Conservation (phyloP, 148 eudicot species). For the Amaranthus palmeri region DNA sequence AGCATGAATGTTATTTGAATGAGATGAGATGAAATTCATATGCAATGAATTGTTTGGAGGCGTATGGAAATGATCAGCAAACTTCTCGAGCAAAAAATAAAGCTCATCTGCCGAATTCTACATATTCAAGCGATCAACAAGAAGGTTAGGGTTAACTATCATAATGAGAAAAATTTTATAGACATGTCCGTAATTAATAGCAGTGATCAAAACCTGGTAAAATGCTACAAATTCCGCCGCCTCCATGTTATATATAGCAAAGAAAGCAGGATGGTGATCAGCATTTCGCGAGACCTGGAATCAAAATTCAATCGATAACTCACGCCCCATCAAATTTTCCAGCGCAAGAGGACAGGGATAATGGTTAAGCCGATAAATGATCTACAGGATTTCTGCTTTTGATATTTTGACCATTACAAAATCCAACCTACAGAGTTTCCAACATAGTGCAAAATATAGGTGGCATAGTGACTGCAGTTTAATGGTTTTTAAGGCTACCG, state of each 20-base stretch:
- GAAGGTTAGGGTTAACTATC: not conserved
- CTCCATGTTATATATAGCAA: slow-evolving; percentile 98
- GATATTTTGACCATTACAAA: not conserved
- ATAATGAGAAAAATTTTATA: not conserved
- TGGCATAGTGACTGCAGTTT: too few species aligned
- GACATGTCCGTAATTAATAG: not conserved
- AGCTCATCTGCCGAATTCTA: slow-evolving; percentile 92
- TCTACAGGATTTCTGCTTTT: not conserved
- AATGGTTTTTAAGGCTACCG: too few species aligned
- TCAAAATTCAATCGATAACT: slow-evolving; percentile 18
- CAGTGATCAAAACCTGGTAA: slow-evolving; percentile 62
- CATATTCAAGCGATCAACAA: slow-evolving; percentile 6
- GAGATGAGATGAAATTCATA: slow-evolving; percentile 81
- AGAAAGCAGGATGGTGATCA: slow-evolving; percentile 87
- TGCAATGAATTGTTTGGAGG: slow-evolving; percentile 57
- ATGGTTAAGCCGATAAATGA: not conserved
- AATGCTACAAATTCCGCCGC: slow-evolving; percentile 81
- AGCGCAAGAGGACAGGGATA: not conserved
- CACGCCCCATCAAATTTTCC: slow-evolving; percentile 5
- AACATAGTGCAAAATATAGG: too few species aligned
- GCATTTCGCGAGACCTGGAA: slow-evolving; percentile 74
- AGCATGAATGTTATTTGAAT: slow-evolving; percentile 83
- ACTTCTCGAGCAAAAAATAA: slow-evolving; percentile 76
- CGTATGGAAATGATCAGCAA: slow-evolving; percentile 73
- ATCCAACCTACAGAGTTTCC: not conserved